A percentile compares a stretch with the other conserved stretches of the same genome.
phyloP scores from a whole-genome alignment of 106 monocot species.

The Allium sativum region DNA sequence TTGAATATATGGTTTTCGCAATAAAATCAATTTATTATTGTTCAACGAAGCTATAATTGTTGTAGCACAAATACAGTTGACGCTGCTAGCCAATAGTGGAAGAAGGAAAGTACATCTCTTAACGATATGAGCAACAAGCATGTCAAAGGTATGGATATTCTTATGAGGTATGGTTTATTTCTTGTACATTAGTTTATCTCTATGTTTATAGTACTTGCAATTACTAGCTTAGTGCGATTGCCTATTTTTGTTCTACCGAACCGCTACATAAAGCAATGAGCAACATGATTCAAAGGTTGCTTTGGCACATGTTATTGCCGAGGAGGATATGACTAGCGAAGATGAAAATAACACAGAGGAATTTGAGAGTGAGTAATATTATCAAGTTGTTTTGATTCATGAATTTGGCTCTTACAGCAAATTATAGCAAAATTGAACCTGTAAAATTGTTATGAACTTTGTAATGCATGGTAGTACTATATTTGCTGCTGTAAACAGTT shows the following conservation, averaged over 20 bases:
- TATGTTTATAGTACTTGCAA: neutral
- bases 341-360: conserved; percentile 30
- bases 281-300: conserved; percentile 56
- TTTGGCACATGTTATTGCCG: conserved; percentile 33
- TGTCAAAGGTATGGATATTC: conserved; percentile 34
- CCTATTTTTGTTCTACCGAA: conserved; percentile 19
- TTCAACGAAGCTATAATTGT: neutral
- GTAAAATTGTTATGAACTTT: too few species aligned
- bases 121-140: conserved; percentile 42
- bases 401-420: neutral
- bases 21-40: too few species aligned
- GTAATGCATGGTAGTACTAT: too few species aligned
- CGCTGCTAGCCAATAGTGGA: conserved; percentile 58
- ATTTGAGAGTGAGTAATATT: conserved; percentile 33
- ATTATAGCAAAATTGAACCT: neutral
- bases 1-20: too few species aligned
- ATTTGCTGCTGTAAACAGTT: too few species aligned
- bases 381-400: neutral
- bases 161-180: conserved; percentile 34
- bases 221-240: neutral
- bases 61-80: conserved; percentile 37
- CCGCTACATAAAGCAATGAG: conserved; percentile 43
- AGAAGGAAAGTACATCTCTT: conserved; percentile 37
- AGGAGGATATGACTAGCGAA: conserved; percentile 28
- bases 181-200: neutral